Evolutionary conservation across 345 rosid species (phyloP).

Genomic region (Melastoma malabathricum): DNA sequence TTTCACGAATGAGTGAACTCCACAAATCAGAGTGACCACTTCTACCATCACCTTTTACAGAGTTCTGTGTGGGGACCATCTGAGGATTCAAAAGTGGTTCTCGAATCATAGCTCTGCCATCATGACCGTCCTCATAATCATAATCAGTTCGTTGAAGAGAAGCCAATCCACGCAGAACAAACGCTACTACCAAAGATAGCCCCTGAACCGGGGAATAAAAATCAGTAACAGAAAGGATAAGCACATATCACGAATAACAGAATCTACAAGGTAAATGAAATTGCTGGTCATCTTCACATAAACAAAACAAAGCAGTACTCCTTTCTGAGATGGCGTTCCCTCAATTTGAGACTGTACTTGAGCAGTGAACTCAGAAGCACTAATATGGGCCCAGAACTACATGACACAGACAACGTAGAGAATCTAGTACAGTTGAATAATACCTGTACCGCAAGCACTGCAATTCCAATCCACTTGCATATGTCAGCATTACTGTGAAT

Average conservation of each 20-base stretch:
- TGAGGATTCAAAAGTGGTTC: constrained; percentile 66
- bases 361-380: too few species aligned
- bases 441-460: constrained; percentile 64
- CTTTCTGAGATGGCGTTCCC: too few species aligned
- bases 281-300: too few species aligned
- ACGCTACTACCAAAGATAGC: constrained; percentile 49
- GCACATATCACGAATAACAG: constrained; percentile 1
- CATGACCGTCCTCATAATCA: constrained; percentile 10
- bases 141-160: constrained; percentile 28
- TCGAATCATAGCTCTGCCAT: constrained; percentile 25
- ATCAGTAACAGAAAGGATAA: neutral
- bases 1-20: constrained; percentile 72
- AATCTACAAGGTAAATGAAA: neutral
- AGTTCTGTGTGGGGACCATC: constrained; percentile 40
- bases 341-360: too few species aligned
- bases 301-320: too few species aligned
- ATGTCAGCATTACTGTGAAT: constrained; percentile 52
- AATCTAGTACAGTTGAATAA: neutral
- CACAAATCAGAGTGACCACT: constrained; percentile 39
- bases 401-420: too few species aligned
- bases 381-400: too few species aligned
- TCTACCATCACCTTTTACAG: constrained; percentile 25
- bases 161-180: constrained; percentile 63
- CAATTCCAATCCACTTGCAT: constrained; percentile 77
- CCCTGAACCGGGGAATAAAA: constrained; percentile 27